Evolutionary conservation across 2,329 filamentous ascomycete genomes (phyloP).

Genomic region (Zymoseptoria tritici): DNA sequence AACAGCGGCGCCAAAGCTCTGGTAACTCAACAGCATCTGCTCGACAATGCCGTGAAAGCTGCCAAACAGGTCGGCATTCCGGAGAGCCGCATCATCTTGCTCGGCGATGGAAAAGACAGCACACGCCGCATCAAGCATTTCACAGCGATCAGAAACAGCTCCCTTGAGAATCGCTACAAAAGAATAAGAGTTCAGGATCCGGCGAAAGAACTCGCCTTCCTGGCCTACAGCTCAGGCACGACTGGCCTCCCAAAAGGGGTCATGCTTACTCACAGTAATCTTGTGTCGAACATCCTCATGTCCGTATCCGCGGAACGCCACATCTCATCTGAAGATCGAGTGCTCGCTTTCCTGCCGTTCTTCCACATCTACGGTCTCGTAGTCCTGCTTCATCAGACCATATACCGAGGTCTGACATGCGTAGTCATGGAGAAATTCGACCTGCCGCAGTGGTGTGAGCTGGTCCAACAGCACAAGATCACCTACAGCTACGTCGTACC

Average conservation of each 20-base stretch:
- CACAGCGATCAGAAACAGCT: conserved; percentile 27
- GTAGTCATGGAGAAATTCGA: conserved; percentile 74
- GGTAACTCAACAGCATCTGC: conserved; percentile 61
- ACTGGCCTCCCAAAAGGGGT: conserved; percentile 89
- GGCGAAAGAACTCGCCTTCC: conserved; percentile 65
- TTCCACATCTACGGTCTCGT: conserved; percentile 84
- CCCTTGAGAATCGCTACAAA: not conserved
- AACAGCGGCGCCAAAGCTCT: conserved; percentile 67
- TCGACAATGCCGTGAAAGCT: conserved; percentile 59
- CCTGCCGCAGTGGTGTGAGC: conserved; percentile 64
- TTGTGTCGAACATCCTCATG: conserved; percentile 60
- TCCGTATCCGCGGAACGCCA: conserved; percentile 17
- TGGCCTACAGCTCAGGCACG: conserved; percentile 84
- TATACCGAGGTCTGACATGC: conserved; percentile 57
- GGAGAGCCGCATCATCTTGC: conserved; percentile 62
- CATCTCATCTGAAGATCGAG: conserved; percentile 58
- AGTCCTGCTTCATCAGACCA: conserved; percentile 59
- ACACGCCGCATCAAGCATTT: conserved; percentile 60
- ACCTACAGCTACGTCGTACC: conserved; percentile 77
- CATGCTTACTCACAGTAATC: conserved; percentile 73
- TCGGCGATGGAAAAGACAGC: conserved; percentile 61
- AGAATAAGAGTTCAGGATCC: conserved; percentile 38
- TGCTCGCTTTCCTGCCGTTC: conserved; percentile 75
- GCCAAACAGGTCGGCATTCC: conserved; percentile 62
- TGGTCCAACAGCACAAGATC: conserved; percentile 67